Conservation (phyloP, 257 asterid species). For the Solanum pennellii region DNA sequence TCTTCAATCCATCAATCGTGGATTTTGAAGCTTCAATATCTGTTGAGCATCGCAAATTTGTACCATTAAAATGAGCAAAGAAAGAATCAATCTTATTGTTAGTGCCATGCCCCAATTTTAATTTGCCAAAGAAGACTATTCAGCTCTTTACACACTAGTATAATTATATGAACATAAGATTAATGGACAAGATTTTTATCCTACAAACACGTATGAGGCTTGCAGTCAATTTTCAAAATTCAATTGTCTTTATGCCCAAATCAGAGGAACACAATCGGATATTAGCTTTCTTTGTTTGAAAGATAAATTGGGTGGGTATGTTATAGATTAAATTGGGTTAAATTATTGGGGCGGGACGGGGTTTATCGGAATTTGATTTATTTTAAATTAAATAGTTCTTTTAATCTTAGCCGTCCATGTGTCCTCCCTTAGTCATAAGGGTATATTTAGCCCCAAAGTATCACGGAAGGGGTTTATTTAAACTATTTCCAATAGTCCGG, state of each 20-base stretch:
- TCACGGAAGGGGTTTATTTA: neutral
- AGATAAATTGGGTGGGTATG: neutral
- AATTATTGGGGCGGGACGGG: neutral
- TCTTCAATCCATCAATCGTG: neutral
- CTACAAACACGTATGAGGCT: neutral
- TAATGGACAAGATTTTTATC: neutral
- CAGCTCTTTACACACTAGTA: neutral
- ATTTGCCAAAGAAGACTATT: neutral
- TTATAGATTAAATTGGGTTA: neutral
- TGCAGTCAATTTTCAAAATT: neutral
- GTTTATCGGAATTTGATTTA: neutral
- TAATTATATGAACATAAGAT: neutral
- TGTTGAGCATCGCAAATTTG: neutral
- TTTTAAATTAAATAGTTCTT: neutral
- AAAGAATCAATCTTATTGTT: neutral
- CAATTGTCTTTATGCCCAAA: neutral
- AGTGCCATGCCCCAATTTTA: neutral
- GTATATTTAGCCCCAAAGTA: neutral
- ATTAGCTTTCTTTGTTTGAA: neutral
- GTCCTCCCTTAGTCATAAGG: neutral
- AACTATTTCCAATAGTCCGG: neutral
- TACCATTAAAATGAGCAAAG: neutral
- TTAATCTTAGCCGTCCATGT: neutral
- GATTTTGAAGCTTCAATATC: neutral
- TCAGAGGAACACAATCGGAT: neutral